These are phyloP conservation scores for Vitis labrusca DNA, from an alignment of 164 flowering plant genomes.

Conservation along the genomic window DNA sequence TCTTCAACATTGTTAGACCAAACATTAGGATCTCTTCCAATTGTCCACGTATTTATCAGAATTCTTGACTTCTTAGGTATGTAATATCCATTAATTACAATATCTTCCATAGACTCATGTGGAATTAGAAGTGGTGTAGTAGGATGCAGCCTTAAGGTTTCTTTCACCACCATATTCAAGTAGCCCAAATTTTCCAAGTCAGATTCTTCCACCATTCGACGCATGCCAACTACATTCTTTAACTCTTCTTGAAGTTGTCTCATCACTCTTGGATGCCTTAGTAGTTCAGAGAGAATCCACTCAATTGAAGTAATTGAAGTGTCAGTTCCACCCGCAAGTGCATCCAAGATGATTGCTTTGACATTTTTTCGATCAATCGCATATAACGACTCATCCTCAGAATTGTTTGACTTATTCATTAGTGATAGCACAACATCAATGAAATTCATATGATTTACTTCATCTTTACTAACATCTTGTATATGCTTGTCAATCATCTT, in stretches of 20 bases:
- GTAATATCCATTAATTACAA: constrained; percentile 11
- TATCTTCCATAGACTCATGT: constrained; percentile 24
- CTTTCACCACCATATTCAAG: constrained; percentile 34
- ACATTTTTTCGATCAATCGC: not conserved
- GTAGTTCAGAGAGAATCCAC: too few relatives aligned
- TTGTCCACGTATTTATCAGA: constrained; percentile 27
- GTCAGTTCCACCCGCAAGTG: too few relatives aligned
- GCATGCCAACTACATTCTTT: constrained; percentile 13
- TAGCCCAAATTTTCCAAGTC: constrained; percentile 25
- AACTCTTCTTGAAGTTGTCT: constrained; percentile 21
- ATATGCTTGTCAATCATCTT: constrained; percentile 18
- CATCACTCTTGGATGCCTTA: constrained; percentile 7
- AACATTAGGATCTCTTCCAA: constrained; percentile 24
- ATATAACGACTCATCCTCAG: too few relatives aligned
- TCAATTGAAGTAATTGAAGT: too few relatives aligned
- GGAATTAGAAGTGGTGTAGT: constrained; percentile 32
- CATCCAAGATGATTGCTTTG: not conserved
- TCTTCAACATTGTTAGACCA: constrained; percentile 17
- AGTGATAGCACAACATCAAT: constrained; percentile 14
- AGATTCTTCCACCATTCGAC: constrained; percentile 19
- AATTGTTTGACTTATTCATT: not conserved
- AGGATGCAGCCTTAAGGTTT: constrained; percentile 36
- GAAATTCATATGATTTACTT: constrained; percentile 9
- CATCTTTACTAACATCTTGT: not conserved
- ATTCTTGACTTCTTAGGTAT: constrained; percentile 26